Base-by-base conservation (phyloP, 1,284 basidiomycete species). In the Uromyces viciae-fabae region DNA sequence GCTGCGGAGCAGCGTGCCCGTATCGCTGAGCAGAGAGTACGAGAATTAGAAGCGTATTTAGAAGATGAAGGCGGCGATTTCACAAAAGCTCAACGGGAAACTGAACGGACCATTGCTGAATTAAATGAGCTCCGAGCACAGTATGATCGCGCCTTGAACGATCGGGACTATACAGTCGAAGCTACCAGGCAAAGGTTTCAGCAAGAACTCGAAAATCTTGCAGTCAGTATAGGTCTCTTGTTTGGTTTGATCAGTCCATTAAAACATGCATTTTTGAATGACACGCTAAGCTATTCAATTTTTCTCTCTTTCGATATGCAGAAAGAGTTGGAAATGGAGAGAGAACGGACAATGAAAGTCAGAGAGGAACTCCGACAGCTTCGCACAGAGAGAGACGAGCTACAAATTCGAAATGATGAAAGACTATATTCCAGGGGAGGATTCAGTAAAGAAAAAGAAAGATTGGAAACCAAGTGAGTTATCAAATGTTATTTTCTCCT, bases 361-460 rank as follows among this genome's bases (percentile, higher is more conserved):
- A 69, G 82, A 25, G 92, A 94, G 84, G 93, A 94, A 82, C 92
- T 91, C 83, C 89, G 92, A 79, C 91, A 92, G 84, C 88, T 91
- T 49, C 90, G 92, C 19, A 91, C 91, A 0, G 91, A 93, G 82
- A 90, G 91, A 75, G 92, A 93, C 81, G 91, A 92, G 77, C 88
- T 94, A 1, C 91, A 92, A 83, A 86, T 91, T 56, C 89, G 90
- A 52, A 91, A 90, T 83, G 92, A 94, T 82, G 91, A 93, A 83
- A 92, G 93, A 83, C 88, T 91, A 0, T 92, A 92, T 85, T 92
- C 89, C 81, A 91, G 91, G 64, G 89, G 91, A 14, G 90, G 91
- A 3, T 94, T 93, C 92, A 92, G 92, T 87, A 92, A 92, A 83
- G 93, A 94, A 86, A 93, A 91, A 85, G 93, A 94, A 82, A 90